These are phyloP conservation scores for Teunomyces lycoperdinae DNA, from an alignment of 805 yeast species.

Conservation along the genomic window DNA sequence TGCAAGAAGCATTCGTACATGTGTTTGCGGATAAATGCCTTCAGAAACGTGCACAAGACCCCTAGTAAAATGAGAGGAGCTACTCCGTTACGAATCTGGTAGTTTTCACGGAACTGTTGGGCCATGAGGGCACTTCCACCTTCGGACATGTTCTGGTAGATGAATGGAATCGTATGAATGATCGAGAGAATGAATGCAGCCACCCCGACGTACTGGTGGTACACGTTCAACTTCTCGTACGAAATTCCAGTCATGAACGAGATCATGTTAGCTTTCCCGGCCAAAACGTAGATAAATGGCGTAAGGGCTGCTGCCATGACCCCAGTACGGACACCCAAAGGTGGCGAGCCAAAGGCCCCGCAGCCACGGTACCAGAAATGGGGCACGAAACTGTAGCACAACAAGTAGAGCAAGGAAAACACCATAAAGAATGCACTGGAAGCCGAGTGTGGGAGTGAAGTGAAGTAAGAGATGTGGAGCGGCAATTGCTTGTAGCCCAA, in stretches of 20 bases:
- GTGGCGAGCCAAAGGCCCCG: conserved; percentile 57
- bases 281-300: conserved; percentile 48
- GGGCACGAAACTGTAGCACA: conserved; percentile 42
- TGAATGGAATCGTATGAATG: conserved; percentile 52
- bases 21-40: conserved; percentile 35
- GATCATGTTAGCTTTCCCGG: conserved; percentile 53
- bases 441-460: conserved; percentile 34
- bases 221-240: conserved; percentile 52
- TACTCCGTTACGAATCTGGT: conserved; percentile 39
- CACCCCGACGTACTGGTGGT: conserved; percentile 49
- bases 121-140: conserved; percentile 41
- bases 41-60: conserved; percentile 42
- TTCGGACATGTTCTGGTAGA: conserved; percentile 42
- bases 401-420: conserved; percentile 30
- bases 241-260: conserved; percentile 50
- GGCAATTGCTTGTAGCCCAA: conserved; percentile 35
- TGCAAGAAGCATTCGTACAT: conserved; percentile 50
- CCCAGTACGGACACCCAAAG: conserved; percentile 53
- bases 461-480: conserved; percentile 16
- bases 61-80: conserved; percentile 47
- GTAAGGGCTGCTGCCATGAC: conserved; percentile 47
- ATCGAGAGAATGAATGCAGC: conserved; percentile 41
- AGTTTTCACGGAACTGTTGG: conserved; percentile 15
- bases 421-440: conserved; percentile 39
- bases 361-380: conserved; percentile 52